A percentile compares a stretch with the other conserved stretches of the same genome.
These are phyloP conservation scores for Bipolaris gigantea DNA, from an alignment of 2,329 filamentous ascomycete species.

Conservation along the genomic window DNA sequence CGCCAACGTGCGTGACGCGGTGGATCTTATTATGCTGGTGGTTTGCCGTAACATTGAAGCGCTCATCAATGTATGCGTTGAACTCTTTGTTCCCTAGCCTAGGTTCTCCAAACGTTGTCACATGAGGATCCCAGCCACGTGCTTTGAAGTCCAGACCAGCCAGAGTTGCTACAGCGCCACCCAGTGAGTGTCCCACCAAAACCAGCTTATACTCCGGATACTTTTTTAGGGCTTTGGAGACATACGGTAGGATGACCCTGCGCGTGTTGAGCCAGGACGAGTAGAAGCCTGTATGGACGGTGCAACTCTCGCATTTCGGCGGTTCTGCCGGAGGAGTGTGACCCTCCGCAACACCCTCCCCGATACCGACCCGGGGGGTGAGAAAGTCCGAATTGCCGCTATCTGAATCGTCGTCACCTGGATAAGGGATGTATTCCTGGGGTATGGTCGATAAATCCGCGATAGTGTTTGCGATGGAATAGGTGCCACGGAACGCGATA, in stretches of 20 bases:
- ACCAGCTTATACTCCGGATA: conserved; percentile 74
- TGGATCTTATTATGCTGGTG: conserved; percentile 57
- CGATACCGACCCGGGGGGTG: conserved; percentile 17
- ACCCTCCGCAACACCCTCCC: conserved; percentile 13
- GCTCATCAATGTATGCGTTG: conserved; percentile 56
- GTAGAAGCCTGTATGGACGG: conserved; percentile 89
- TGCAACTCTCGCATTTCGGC: conserved; percentile 78
- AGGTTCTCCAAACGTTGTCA: conserved; percentile 95
- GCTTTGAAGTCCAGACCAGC: conserved; percentile 80
- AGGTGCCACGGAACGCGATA: conserved; percentile 90
- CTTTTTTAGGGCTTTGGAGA: conserved; percentile 61
- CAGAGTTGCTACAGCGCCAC: conserved; percentile 86
- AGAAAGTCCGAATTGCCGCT: conserved; percentile 34
- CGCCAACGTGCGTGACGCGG: conserved; percentile 80
- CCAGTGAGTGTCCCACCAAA: conserved; percentile 87
- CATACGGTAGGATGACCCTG: conserved; percentile 65
- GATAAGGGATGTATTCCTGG: conserved; percentile 89
- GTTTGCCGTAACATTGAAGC: conserved; percentile 47
- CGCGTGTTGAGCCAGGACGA: conserved; percentile 79
- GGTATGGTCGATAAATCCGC: conserved; percentile 86
- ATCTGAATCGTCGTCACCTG: conserved; percentile 52
- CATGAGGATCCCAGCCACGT: conserved; percentile 71
- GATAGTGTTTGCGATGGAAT: conserved; percentile 89
- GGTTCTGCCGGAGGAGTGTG: conserved; percentile 37
- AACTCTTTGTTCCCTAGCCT: conserved; percentile 60